Evolutionary conservation across 2,329 filamentous ascomycete genomes (phyloP), one percentile per base, ranked within the genome.

Genomic region (Microcera coccophila): DNA sequence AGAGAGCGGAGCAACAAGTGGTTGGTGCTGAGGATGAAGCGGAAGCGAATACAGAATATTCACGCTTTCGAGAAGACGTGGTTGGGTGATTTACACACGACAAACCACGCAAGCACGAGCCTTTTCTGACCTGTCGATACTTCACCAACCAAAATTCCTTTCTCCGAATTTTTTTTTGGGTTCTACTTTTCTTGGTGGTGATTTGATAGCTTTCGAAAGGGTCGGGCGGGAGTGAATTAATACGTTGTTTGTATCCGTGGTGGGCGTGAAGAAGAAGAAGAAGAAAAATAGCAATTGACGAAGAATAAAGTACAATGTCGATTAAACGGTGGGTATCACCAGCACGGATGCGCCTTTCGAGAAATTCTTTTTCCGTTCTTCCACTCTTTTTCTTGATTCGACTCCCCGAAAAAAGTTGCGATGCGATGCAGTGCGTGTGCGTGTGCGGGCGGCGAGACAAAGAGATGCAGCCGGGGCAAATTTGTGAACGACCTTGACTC

Each of bases 201-300:
- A 18, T 42, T 39, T 26, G 40, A 19, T 48, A 42, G 50, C 41
- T 48, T 54, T 58, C 42, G 34, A 31, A 15, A 28, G 36, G 45
- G 39, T 31, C 20, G 44, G 33, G 20, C 42, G 44, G 49, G 49
- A 53, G 57, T 58, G 59, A 58, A n/a, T n/a, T n/a, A 46, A 48
- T 48, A 42, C 41, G 38, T 48, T 42, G 42, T 41, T 47, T 42
- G 46, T 49, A 38, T 43, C 37, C 26, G 35, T 38, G 42, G 49
- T 38, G 39, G 42, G 47, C 36, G 36, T 45, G 44, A 52, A 56
- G 52, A 52, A 44, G 44, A 49, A 54, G n/a, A n/a, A n/a, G n/a
- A n/a, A n/a, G n/a, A n/a, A n/a, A n/a, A n/a, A n/a, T n/a, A n/a
- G 47, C 50, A 61, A 54, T 59, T 48, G 58, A 59, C 52, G 50